Conservation (phyloP, 345 rosid genomes). For the Melastoma malabathricum region DNA sequence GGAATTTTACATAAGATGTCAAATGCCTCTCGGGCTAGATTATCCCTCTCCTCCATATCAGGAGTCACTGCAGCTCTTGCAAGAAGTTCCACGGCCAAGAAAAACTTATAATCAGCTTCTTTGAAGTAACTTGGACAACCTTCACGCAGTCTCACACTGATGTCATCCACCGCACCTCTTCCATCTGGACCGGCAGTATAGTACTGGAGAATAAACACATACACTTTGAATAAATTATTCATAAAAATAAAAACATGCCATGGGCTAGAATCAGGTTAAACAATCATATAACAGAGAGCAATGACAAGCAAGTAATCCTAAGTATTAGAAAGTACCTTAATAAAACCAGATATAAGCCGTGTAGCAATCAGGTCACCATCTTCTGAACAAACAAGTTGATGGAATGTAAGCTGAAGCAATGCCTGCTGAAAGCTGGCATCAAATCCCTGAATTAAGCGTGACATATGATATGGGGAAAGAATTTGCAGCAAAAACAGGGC, state of each 20-base stretch:
- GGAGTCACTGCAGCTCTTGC: slow-evolving; percentile 67
- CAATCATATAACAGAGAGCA: no score
- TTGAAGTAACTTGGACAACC: slow-evolving; percentile 96
- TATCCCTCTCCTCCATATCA: slow-evolving; percentile 62
- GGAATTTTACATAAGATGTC: slow-evolving; percentile 76
- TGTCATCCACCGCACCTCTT: slow-evolving; percentile 94
- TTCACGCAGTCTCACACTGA: slow-evolving; percentile 66
- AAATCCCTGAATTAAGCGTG: slow-evolving; percentile 75
- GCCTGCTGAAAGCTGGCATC: slow-evolving; percentile 51
- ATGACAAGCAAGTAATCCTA: no score
- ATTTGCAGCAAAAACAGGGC: slow-evolving; percentile 87
- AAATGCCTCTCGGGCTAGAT: slow-evolving; percentile 85
- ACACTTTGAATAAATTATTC: no score
- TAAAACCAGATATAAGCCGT: slow-evolving; percentile 65
- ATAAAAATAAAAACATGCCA: no score
- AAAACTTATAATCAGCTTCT: slow-evolving; percentile 93
- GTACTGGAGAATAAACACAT: slow-evolving; percentile 30
- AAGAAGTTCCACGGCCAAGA: slow-evolving; percentile 93
- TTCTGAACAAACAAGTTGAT: slow-evolving; percentile 84
- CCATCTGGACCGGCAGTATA: slow-evolving; percentile 87
- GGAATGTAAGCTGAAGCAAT: slow-evolving; percentile 72
- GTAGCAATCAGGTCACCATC: slow-evolving; percentile 92
- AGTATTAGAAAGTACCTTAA: slow-evolving; percentile 50
- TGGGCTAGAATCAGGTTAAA: no score
- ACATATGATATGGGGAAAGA: slow-evolving; percentile 73